Evolutionary conservation across 1,139 yeast genomes (phyloP).

Genomic region (Pichia kudriavzevii): DNA sequence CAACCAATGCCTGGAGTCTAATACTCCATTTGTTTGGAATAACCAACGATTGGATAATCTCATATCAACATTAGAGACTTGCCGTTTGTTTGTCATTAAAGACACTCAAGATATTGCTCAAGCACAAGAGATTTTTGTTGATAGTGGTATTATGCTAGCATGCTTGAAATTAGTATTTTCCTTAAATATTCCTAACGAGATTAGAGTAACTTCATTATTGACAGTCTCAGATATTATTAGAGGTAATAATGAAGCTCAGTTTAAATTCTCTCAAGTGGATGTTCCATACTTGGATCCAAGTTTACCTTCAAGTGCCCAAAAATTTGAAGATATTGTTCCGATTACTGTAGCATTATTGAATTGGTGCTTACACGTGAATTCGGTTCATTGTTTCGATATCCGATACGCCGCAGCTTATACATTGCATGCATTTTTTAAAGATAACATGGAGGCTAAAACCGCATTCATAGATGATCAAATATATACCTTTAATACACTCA

Average conservation of each 20-base stretch:
- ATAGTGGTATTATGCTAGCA: slow-evolving; percentile 56
- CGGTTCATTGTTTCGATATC: slow-evolving; percentile 77
- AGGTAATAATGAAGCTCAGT: slow-evolving; percentile 56
- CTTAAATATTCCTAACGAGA: slow-evolving; percentile 48
- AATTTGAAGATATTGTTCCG: slow-evolving; percentile 39
- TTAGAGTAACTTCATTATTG: slow-evolving; percentile 60
- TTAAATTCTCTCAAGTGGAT: slow-evolving; percentile 68
- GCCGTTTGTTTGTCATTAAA: slow-evolving; percentile 64
- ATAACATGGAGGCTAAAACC: slow-evolving; percentile 49
- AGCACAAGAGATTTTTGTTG: slow-evolving; percentile 58
- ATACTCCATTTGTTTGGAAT: slow-evolving; percentile 51
- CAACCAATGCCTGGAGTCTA: slow-evolving; percentile 44
- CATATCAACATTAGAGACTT: slow-evolving; percentile 60
- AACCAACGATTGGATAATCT: slow-evolving; percentile 66
- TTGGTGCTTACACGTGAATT: slow-evolving; percentile 74
- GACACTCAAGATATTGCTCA: slow-evolving; percentile 58
- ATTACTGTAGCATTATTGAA: slow-evolving; percentile 68
- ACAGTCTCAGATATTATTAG: slow-evolving; percentile 73
- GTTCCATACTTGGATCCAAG: slow-evolving; percentile 88
- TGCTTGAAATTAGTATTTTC: slow-evolving; percentile 67
- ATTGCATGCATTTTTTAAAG: slow-evolving; percentile 59
- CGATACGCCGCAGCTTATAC: slow-evolving; percentile 65
- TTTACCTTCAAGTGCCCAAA: slow-evolving; percentile 36
- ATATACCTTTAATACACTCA: slow-evolving; percentile 21
- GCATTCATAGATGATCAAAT: slow-evolving; percentile 58